phyloP scores from a whole-genome alignment of 2,329 filamentous ascomycete species.

The Phaeosphaeriaceae sp. region DNA sequence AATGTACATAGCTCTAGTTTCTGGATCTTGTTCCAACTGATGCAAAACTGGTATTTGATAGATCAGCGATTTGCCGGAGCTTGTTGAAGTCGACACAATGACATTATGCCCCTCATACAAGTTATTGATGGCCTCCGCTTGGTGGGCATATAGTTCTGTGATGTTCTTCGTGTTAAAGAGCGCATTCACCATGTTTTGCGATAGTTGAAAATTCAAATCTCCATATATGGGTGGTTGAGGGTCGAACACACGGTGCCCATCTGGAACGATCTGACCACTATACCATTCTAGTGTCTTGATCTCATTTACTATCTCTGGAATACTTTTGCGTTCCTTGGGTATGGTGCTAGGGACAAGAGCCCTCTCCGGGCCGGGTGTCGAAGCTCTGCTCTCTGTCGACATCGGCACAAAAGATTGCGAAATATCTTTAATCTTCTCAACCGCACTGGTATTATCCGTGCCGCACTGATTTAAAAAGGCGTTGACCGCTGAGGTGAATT shows the following conservation, averaged over 20 bases:
- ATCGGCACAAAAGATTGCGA: slow-evolving; percentile 68
- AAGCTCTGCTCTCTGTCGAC: slow-evolving; percentile 56
- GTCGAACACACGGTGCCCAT: slow-evolving; percentile 90
- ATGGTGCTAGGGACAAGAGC: slow-evolving; percentile 71
- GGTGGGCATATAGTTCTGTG: slow-evolving; percentile 85
- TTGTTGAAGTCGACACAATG: slow-evolving; percentile 92
- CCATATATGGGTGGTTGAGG: slow-evolving; percentile 82
- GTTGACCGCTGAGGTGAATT: slow-evolving; percentile 80
- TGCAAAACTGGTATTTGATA: slow-evolving; percentile 94
- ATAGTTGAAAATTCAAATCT: slow-evolving; percentile 83
- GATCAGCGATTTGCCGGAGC: slow-evolving; percentile 96
- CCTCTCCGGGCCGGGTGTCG: slow-evolving; percentile 50
- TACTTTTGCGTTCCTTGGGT: slow-evolving; percentile 77
- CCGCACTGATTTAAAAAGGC: slow-evolving; percentile 77
- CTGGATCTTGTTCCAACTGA: slow-evolving; percentile 76
- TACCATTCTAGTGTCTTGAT: slow-evolving; percentile 88
- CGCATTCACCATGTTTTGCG: slow-evolving; percentile 92
- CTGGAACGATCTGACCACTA: slow-evolving; percentile 87
- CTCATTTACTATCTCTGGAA: slow-evolving; percentile 84
- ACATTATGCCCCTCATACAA: slow-evolving; percentile 83
- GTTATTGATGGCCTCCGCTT: slow-evolving; percentile 90
- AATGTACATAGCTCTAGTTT: slow-evolving; percentile 92
- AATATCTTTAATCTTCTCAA: slow-evolving; percentile 66
- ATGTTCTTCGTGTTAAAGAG: slow-evolving; percentile 92
- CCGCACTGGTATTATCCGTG: slow-evolving; percentile 69